phyloP scores from a whole-genome alignment of 2,329 filamentous ascomycete genomes.

The Trichoderma sp. region DNA sequence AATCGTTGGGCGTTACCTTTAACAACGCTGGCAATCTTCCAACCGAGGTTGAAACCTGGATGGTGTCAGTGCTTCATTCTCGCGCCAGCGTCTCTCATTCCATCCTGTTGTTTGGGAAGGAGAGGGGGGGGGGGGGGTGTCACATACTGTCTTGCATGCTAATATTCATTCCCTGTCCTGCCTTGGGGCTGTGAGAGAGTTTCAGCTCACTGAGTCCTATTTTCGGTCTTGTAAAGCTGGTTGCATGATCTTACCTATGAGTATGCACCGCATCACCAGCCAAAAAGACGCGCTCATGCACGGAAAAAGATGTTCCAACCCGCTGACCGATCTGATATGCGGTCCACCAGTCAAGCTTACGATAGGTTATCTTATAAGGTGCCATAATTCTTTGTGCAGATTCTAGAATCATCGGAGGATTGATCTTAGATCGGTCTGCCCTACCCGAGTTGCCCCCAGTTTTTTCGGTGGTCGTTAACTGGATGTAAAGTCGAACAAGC shows the following conservation, averaged over 20 bases:
- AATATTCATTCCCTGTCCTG: neutral
- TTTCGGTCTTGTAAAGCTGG: accelerated
- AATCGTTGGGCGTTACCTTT: neutral
- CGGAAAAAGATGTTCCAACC: neutral
- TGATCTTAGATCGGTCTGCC: slow-evolving; percentile 42
- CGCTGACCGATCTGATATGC: slow-evolving; percentile 63
- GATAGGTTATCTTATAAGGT: slow-evolving; percentile 64
- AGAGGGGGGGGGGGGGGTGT: too few relatives aligned
- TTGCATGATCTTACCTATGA: neutral
- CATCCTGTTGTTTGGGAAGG: too few relatives aligned
- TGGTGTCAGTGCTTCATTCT: neutral
- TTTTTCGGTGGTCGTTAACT: neutral
- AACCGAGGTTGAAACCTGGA: neutral
- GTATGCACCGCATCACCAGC: neutral
- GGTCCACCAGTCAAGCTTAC: slow-evolving; percentile 57
- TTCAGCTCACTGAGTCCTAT: neutral
- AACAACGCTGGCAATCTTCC: neutral
- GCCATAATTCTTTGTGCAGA: slow-evolving; percentile 61
- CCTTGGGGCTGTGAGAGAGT: neutral
- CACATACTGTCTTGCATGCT: neutral
- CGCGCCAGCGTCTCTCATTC: too few relatives aligned
- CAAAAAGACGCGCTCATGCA: neutral
- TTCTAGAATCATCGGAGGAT: slow-evolving; percentile 58
- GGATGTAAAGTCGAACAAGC: slow-evolving; percentile 5
- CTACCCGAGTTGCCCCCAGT: neutral